Percentiles rank a stretch among this genome's conserved stretches.
These are phyloP conservation scores for Penicillium paxilli DNA, from an alignment of 495 filamentous ascomycete genomes.

Conservation along the genomic window DNA sequence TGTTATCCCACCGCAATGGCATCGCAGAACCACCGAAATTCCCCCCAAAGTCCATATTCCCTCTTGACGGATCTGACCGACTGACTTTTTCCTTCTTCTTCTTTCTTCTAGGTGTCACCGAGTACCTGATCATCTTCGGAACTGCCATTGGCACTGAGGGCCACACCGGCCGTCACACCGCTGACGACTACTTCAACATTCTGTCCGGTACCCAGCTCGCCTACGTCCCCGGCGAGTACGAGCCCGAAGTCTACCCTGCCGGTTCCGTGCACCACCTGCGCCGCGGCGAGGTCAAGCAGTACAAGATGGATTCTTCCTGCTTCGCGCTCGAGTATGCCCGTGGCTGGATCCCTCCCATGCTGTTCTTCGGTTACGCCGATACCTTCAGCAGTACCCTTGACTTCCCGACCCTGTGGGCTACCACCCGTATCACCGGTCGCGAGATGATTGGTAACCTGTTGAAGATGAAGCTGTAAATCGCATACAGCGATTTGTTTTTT, in stretches of 20 bases:
- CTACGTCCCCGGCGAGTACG: constrained; percentile 67
- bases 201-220: constrained; percentile 71
- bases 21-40: neutral
- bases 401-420: constrained; percentile 76
- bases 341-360: constrained; percentile 89
- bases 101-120: constrained; percentile 55
- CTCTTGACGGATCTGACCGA: neutral
- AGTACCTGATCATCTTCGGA: constrained; percentile 82
- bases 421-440: constrained; percentile 63
- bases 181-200: constrained; percentile 93
- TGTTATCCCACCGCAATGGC: neutral
- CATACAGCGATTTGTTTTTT: neutral
- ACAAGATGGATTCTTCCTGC: constrained; percentile 76
- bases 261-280: constrained; percentile 76
- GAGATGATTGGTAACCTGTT: constrained; percentile 74
- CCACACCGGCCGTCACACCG: constrained; percentile 82
- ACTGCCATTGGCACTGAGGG: constrained; percentile 87
- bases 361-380: constrained; percentile 84
- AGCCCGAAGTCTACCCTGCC: constrained; percentile 71
- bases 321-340: constrained; percentile 87
- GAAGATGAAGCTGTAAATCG: constrained; percentile 65
- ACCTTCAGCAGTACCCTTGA: constrained; percentile 73
- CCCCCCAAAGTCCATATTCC: neutral
- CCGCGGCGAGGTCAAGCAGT: constrained; percentile 80
- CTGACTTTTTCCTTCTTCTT: constrained; percentile 6